phyloP scores from a whole-genome alignment of 176 grass and related monocot species.

The Aegilops speltoides region DNA sequence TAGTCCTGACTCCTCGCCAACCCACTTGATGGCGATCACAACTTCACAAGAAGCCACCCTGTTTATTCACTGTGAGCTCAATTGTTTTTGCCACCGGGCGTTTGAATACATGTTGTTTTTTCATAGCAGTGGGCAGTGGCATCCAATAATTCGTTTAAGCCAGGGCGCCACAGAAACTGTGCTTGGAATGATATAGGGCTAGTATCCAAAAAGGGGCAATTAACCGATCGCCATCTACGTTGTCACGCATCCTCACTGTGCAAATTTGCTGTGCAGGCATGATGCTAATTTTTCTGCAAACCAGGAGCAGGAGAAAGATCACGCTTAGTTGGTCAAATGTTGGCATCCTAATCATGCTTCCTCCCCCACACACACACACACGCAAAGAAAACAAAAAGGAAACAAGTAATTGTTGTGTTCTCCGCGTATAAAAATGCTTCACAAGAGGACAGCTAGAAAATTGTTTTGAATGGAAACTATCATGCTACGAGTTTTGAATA shows the following conservation, averaged over 20 bases:
- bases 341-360: slow-evolving; percentile 8
- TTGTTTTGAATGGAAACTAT: not conserved
- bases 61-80: not conserved
- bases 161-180: not conserved
- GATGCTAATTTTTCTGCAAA: not conserved
- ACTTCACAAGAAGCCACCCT: not conserved
- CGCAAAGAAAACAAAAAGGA: not conserved
- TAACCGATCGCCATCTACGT: not conserved
- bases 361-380: too few relatives aligned
- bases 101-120: too few relatives aligned
- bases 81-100: not conserved
- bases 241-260: not conserved
- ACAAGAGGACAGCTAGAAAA: not conserved
- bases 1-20: not conserved
- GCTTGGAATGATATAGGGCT: not conserved
- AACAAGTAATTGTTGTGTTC: not conserved
- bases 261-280: too few relatives aligned
- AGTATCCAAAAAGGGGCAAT: not conserved
- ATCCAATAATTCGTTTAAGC: not conserved
- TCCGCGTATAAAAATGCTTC: not conserved
- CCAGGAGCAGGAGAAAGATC: not conserved
- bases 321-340: not conserved
- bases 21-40: slow-evolving; percentile 36
- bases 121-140: not conserved
- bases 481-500: not conserved